These are phyloP conservation scores for Ophiostoma sp. DNA, from an alignment of 2,329 filamentous ascomycete genomes.

Conservation along the genomic window DNA sequence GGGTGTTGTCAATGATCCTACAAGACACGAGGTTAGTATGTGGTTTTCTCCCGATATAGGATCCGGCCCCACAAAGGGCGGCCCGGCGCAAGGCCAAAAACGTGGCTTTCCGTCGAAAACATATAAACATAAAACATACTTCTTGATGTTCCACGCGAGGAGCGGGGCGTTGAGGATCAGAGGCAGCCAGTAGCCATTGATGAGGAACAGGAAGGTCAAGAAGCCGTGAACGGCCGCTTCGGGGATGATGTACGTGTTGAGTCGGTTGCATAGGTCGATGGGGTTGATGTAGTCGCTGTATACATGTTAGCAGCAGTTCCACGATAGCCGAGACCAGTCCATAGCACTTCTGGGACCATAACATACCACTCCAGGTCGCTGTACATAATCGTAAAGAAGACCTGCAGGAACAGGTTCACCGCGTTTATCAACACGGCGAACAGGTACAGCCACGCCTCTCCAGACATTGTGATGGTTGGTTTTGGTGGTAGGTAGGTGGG, in stretches of 20 bases:
- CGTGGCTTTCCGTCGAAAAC: background rate
- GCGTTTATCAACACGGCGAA: slow-evolving; percentile 98
- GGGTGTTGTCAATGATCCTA: slow-evolving; percentile 95
- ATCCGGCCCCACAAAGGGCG: background rate
- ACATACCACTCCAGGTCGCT: slow-evolving; percentile 97
- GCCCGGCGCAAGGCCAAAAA: background rate
- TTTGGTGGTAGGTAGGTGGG: background rate
- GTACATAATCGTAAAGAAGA: slow-evolving; percentile 99
- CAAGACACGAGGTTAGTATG: background rate
- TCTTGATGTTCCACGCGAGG: slow-evolving; percentile 92
- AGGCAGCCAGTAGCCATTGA: slow-evolving; percentile 98
- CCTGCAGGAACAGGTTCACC: slow-evolving; percentile 98
- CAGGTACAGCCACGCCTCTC: slow-evolving; percentile 97
- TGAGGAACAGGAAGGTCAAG: slow-evolving; percentile 90
- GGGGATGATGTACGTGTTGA: slow-evolving; percentile 99
- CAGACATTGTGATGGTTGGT: slow-evolving; percentile 67
- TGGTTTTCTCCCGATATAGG: background rate
- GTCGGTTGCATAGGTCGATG: slow-evolving; percentile 99
- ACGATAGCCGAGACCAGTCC: background rate
- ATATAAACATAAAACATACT: slow-evolving; percentile 63
- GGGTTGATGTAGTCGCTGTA: slow-evolving; percentile 99
- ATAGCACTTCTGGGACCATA: background rate
- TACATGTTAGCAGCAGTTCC: slow-evolving; percentile 34
- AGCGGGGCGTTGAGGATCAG: slow-evolving; percentile 90
- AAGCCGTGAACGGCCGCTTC: slow-evolving; percentile 97